A percentile compares a stretch with the other conserved stretches of the same genome.
Conservation (phyloP, 306 rosid genomes). For the Parietaria judaica region DNA sequence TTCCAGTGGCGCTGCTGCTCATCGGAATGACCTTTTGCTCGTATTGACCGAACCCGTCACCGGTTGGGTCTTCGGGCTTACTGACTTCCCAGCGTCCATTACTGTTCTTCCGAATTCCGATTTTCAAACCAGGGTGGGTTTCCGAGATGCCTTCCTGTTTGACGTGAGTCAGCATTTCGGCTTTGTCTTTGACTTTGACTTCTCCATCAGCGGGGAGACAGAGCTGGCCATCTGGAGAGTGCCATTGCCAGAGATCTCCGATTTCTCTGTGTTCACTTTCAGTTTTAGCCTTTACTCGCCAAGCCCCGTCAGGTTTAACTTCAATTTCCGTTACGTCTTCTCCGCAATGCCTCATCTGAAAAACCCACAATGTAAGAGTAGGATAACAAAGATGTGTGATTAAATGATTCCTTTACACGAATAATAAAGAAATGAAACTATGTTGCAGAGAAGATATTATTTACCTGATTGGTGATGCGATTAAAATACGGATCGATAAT, state of each 20-base stretch:
- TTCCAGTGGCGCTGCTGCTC: constrained; percentile 93
- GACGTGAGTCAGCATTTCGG: constrained; percentile 53
- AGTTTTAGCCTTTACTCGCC: constrained; percentile 84
- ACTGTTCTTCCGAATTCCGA: constrained; percentile 64
- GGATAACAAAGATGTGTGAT: not conserved
- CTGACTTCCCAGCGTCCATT: constrained; percentile 85
- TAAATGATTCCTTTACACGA: not conserved
- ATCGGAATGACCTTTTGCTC: constrained; percentile 73
- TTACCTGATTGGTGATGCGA: constrained; percentile 61
- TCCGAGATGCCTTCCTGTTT: constrained; percentile 84
- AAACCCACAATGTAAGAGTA: not conserved
- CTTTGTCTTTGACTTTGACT: constrained; percentile 25
- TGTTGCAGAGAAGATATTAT: constrained; percentile 13
- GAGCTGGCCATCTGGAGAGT: constrained; percentile 59
- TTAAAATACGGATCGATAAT: constrained; percentile 91
- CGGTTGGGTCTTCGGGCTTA: constrained; percentile 57
- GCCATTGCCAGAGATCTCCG: constrained; percentile 73
- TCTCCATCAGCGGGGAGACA: constrained; percentile 37
- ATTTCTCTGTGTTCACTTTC: constrained; percentile 72
- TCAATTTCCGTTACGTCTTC: constrained; percentile 88
- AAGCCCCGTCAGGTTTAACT: constrained; percentile 91
- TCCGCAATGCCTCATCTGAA: constrained; percentile 80
- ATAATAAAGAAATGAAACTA: too few relatives aligned
- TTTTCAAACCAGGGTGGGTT: constrained; percentile 55
- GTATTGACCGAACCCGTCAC: constrained; percentile 41